Evolutionary conservation across 441 rosid species (phyloP).

Genomic region (Adansonia gregorii): DNA sequence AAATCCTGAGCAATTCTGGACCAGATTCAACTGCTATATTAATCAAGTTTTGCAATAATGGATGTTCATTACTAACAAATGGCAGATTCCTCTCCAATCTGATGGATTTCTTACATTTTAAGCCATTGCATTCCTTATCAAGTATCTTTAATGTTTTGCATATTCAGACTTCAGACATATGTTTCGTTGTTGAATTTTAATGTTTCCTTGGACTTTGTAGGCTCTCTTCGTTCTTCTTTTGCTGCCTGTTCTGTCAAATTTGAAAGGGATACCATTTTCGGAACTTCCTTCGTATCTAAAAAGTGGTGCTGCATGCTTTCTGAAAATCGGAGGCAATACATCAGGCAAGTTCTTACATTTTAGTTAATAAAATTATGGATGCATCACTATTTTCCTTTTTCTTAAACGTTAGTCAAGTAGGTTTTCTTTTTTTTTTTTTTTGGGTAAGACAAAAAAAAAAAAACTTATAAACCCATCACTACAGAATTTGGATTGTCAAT

Average conservation of each 20-base stretch:
- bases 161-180: background rate
- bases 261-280: slow-evolving; percentile 75
- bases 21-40: background rate
- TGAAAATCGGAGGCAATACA: slow-evolving; percentile 55
- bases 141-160: background rate
- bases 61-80: slow-evolving; percentile 1
- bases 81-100: background rate
- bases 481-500: background rate
- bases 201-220: slow-evolving; percentile 40
- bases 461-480: background rate
- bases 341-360: slow-evolving; percentile 54
- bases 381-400: background rate
- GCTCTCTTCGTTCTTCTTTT: slow-evolving; percentile 82
- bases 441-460: background rate
- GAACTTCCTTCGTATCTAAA: slow-evolving; percentile 67
- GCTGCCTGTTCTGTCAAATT: slow-evolving; percentile 73
- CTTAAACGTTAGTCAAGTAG: background rate
- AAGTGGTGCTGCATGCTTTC: slow-evolving; percentile 82
- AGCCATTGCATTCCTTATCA: background rate
- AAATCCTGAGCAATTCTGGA: background rate
- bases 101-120: background rate
- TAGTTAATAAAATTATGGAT: background rate
- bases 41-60: background rate
- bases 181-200: slow-evolving; percentile 13
- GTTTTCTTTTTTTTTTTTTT: background rate